Base-by-base conservation (phyloP, 257 asterid genomes). In the Jasminum sambac region DNA sequence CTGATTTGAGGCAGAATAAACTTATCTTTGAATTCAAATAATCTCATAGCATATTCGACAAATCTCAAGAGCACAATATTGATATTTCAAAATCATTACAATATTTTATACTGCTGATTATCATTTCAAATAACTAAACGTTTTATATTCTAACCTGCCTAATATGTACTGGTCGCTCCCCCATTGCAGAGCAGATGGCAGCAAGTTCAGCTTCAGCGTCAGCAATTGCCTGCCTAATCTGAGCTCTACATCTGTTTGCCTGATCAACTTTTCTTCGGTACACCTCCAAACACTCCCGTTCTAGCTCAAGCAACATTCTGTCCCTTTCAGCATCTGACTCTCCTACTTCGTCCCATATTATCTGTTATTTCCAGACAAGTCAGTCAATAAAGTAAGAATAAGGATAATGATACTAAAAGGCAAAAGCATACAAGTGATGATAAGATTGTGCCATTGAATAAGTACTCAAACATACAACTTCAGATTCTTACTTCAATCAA, bases 141-240 rank as follows among this genome's bases (percentile, higher is more conserved):
- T 44, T 16, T 48, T 25, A 37, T n/a, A 12, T 5, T 14, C 87
- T 74, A 24, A 88, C 98, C 98, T 90, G 98, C 66, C 96, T 85
- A 83, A 84, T 88, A 81, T 91, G 96, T 19, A 95, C 96, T 7
- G 99, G 98, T 65, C 85, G 83, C 86, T 95, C 98, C 50, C 99
- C 99, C 95, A 91, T 86, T 8, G 99, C 83, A 48, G 99, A 81
- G 76, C 98, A 95, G 60, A 95, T 87, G 67, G 84, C 86, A 62
- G 99, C 99, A 59, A 95, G 89, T 82, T 95, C 96, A 3, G 98
- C 94, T 84, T 95, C 99, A n/a, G 99, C 86, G 71, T 95, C 98
- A 72, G 99, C 99, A 91, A 95, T 95, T 59, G 94, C 96, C 78
- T 84, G 95, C 84, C 99, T 83, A 74, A 95, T 83, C 87, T 91